These are phyloP conservation scores for Arthrinium phaeospermum DNA, from an alignment of 2,329 filamentous ascomycete species.

Conservation along the genomic window DNA sequence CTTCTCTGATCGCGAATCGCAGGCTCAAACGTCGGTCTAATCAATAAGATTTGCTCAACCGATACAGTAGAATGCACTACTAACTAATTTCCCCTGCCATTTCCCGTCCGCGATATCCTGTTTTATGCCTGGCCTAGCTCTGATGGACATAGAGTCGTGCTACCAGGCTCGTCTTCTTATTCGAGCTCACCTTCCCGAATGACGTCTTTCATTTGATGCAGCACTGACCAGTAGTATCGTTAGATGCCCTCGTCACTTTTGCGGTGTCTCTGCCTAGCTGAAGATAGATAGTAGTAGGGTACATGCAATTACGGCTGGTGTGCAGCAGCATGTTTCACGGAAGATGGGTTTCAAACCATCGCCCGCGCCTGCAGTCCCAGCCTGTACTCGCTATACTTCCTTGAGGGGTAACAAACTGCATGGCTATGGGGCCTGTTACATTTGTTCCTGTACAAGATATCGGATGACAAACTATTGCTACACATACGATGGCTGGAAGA, in stretches of 20 bases:
- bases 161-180: background rate
- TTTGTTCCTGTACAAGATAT: background rate
- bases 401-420: background rate
- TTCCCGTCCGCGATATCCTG: background rate
- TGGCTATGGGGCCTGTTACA: background rate
- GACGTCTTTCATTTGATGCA: background rate
- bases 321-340: slow-evolving; percentile 8
- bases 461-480: background rate
- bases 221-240: background rate
- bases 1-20: background rate
- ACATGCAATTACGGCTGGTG: slow-evolving; percentile 9
- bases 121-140: slow-evolving; percentile 15
- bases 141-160: slow-evolving; percentile 1
- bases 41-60: slow-evolving; percentile 3
- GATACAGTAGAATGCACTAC: slow-evolving; percentile 5
- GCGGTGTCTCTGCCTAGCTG: background rate
- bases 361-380: background rate
- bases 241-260: background rate
- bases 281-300: background rate
- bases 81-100: background rate
- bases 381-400: background rate
- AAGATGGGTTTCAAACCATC: background rate
- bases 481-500: background rate
- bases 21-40: background rate
- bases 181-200: background rate